Evolutionary conservation across 768 basidiomycete species (phyloP).

Genomic region (Mycena crocata): DNA sequence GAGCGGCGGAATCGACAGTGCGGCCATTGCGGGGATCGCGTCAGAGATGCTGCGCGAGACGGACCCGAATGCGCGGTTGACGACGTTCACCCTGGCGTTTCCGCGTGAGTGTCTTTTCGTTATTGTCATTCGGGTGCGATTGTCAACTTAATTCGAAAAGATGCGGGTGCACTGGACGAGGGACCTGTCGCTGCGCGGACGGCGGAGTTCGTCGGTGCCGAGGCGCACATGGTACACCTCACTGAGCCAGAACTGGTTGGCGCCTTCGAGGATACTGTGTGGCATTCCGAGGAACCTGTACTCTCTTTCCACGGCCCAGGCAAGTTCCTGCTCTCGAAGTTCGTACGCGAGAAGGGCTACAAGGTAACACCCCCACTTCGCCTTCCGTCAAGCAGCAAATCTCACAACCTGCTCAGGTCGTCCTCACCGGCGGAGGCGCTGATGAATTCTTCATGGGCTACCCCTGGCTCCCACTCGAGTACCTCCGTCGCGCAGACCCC

Average conservation of each 20-base stretch:
- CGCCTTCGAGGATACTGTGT: background rate
- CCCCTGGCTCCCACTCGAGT: no score
- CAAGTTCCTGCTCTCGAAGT: background rate
- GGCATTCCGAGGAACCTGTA: background rate
- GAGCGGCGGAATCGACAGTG: no score
- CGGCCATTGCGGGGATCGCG: constrained; percentile 20
- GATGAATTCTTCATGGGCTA: constrained; percentile 1
- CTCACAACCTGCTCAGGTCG: background rate
- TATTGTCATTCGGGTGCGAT: no score
- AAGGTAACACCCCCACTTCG: background rate
- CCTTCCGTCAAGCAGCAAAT: no score
- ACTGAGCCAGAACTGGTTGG: background rate
- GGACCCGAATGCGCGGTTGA: background rate
- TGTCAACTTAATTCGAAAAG: no score
- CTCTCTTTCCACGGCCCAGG: background rate
- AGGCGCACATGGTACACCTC: background rate
- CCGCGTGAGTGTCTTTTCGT: background rate
- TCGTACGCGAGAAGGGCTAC: background rate
- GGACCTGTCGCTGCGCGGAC: background rate
- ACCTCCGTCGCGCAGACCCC: no score
- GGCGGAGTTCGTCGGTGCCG: background rate
- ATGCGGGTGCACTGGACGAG: no score
- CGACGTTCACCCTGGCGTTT: constrained; percentile 5
- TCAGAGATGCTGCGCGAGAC: background rate
- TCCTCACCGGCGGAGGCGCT: background rate